Conservation (phyloP, 2,329 filamentous ascomycete genomes). For the Aureobasidium pullulans region DNA sequence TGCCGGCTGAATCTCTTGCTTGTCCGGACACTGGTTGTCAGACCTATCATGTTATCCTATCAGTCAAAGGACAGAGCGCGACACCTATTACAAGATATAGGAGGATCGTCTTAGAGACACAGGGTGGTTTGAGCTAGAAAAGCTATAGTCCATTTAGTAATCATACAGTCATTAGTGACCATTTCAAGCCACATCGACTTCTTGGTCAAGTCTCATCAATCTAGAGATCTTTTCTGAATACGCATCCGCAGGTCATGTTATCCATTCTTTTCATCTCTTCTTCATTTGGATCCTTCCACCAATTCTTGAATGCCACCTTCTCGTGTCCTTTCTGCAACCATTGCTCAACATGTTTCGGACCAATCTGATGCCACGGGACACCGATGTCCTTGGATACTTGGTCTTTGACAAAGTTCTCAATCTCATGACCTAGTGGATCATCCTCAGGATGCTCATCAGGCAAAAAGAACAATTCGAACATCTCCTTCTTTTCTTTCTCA, state of each 20-base stretch:
- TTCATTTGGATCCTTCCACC: background rate
- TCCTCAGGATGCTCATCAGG: background rate
- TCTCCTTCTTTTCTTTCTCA: background rate
- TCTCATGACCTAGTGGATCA: background rate
- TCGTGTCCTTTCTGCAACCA: background rate
- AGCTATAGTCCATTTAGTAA: background rate
- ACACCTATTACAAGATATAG: constrained; percentile 42
- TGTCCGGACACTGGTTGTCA: constrained; percentile 35
- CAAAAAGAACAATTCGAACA: background rate
- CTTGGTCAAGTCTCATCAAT: background rate
- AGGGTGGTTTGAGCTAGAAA: background rate
- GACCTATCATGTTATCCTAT: constrained; percentile 43
- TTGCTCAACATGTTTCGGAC: background rate
- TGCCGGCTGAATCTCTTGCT: constrained; percentile 22
- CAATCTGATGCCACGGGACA: background rate
- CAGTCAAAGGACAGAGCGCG: constrained; percentile 39
- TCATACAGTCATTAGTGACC: background rate
- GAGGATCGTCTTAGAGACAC: constrained; percentile 31
- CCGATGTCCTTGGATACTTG: background rate
- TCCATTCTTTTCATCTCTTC: background rate
- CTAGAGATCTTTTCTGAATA: background rate
- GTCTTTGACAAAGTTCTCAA: background rate
- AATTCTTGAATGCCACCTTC: background rate
- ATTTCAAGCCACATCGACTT: background rate
- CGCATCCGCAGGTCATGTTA: background rate